phyloP scores from a whole-genome alignment of 441 rosid species.

The Populus trichocarpa region DNA sequence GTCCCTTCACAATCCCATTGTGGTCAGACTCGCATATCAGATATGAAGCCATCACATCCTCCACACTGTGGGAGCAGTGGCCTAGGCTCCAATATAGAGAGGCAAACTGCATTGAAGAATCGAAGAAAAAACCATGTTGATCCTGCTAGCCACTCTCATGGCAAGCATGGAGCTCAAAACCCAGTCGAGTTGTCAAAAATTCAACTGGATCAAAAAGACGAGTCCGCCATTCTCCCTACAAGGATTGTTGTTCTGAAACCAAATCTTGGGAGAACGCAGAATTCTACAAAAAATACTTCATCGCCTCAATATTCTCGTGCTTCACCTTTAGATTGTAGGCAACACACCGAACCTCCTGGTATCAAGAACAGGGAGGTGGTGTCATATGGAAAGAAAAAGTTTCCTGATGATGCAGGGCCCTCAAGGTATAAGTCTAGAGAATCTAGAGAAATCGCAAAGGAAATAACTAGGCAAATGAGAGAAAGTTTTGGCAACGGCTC shows the following conservation, averaged over 20 bases:
- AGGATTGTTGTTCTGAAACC: constrained; percentile 95
- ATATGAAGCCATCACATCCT: constrained; percentile 36
- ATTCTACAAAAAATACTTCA: constrained; percentile 37
- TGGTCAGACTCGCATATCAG: constrained; percentile 34
- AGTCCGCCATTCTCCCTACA: constrained; percentile 43
- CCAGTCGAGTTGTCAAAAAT: constrained; percentile 32
- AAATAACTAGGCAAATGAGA: constrained; percentile 66
- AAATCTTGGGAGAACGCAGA: constrained; percentile 53
- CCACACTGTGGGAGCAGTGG: constrained; percentile 26
- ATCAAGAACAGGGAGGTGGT: constrained; percentile 34
- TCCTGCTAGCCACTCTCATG: constrained; percentile 26
- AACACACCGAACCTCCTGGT: constrained; percentile 34
- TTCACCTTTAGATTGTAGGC: constrained; percentile 42
- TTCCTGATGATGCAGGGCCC: constrained; percentile 35
- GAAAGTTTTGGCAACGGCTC: constrained; percentile 36
- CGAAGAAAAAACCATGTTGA: constrained; percentile 28
- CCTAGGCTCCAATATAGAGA: constrained; percentile 31
- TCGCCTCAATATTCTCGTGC: constrained; percentile 52
- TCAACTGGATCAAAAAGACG: constrained; percentile 42
- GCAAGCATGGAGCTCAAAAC: constrained; percentile 30
- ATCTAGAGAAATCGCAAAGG: constrained; percentile 62
- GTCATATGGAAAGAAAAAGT: constrained; percentile 35
- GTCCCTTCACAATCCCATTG: constrained; percentile 39
- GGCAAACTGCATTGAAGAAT: constrained; percentile 35
- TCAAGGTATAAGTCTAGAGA: constrained; percentile 59